phyloP scores from a whole-genome alignment of 2,329 filamentous ascomycete species.

The Fusarium sp. region DNA sequence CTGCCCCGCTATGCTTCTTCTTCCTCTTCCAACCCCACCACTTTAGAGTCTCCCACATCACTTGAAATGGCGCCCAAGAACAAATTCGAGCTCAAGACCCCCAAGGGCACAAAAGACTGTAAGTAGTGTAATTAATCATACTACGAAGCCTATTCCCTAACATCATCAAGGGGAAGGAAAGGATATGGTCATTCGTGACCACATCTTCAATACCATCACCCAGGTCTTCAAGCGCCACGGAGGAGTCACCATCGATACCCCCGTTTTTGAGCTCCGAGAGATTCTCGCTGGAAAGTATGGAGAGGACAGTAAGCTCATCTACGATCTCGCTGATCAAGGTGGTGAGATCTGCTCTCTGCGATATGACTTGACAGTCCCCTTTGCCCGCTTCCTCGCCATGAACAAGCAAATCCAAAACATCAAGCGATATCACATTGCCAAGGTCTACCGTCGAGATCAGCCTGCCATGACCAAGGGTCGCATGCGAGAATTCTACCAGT shows the following conservation, averaged over 20 bases:
- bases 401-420: conserved; percentile 84
- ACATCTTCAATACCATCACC: conserved; percentile 81
- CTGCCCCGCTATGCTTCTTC: conserved; percentile 42
- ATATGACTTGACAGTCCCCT: conserved; percentile 90
- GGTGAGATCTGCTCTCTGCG: conserved; percentile 80
- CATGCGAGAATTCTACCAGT: conserved; percentile 97
- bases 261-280: conserved; percentile 87
- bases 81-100: conserved; percentile 75
- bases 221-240: conserved; percentile 87
- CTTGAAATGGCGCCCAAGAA: conserved; percentile 49
- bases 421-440: conserved; percentile 95
- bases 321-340: conserved; percentile 87
- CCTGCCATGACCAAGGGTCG: conserved; percentile 85
- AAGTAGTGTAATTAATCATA: conserved; percentile 16
- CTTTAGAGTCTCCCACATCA: conserved; percentile 36
- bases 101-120: conserved; percentile 93
- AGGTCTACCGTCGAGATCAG: conserved; percentile 71
- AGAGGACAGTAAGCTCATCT: conserved; percentile 92
- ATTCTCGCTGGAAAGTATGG: conserved; percentile 92
- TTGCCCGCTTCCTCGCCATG: conserved; percentile 94
- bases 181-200: conserved; percentile 84
- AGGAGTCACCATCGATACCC: conserved; percentile 82
- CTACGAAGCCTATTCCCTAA: conserved; percentile 19
- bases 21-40: conserved; percentile 37
- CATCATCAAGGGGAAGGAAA: conserved; percentile 68